A percentile compares a stretch with the other conserved stretches of the same genome.
These are phyloP conservation scores for Candida patagonica DNA, from an alignment of 805 yeast genomes.

Conservation along the genomic window DNA sequence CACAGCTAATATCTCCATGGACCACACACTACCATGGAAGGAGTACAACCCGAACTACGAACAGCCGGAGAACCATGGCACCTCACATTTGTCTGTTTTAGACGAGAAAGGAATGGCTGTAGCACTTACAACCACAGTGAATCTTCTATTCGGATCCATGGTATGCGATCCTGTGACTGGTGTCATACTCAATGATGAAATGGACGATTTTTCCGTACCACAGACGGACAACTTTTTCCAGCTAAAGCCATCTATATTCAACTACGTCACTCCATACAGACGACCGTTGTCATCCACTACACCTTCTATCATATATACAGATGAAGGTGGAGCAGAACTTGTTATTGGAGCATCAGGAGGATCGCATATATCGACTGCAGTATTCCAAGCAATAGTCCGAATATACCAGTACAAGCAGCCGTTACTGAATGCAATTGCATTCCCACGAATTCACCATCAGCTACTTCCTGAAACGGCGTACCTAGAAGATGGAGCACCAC, in stretches of 20 bases:
- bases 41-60: slow-evolving; percentile 75
- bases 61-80: slow-evolving; percentile 76
- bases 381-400: slow-evolving; percentile 72
- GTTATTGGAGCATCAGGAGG: slow-evolving; percentile 95
- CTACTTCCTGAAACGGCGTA: slow-evolving; percentile 60
- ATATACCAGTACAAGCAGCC: slow-evolving; percentile 48
- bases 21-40: slow-evolving; percentile 54
- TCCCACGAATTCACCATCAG: slow-evolving; percentile 85
- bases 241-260: slow-evolving; percentile 70
- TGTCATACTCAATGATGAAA: slow-evolving; percentile 73
- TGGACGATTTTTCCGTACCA: slow-evolving; percentile 89
- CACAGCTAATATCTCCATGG: slow-evolving; percentile 41
- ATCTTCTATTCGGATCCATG: slow-evolving; percentile 71
- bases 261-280: slow-evolving; percentile 63
- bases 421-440: slow-evolving; percentile 60
- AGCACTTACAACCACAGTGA: slow-evolving; percentile 80
- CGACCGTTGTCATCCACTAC: slow-evolving; percentile 80
- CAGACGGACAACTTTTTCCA: slow-evolving; percentile 64
- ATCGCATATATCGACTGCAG: slow-evolving; percentile 71
- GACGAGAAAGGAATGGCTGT: slow-evolving; percentile 73
- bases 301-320: slow-evolving; percentile 56
- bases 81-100: slow-evolving; percentile 76
- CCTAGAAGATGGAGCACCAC: slow-evolving; percentile 43
- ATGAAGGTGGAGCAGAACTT: slow-evolving; percentile 40
- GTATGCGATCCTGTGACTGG: slow-evolving; percentile 81